phyloP scores from a whole-genome alignment of 75 land plant species.

The Cupressus sempervirens region DNA sequence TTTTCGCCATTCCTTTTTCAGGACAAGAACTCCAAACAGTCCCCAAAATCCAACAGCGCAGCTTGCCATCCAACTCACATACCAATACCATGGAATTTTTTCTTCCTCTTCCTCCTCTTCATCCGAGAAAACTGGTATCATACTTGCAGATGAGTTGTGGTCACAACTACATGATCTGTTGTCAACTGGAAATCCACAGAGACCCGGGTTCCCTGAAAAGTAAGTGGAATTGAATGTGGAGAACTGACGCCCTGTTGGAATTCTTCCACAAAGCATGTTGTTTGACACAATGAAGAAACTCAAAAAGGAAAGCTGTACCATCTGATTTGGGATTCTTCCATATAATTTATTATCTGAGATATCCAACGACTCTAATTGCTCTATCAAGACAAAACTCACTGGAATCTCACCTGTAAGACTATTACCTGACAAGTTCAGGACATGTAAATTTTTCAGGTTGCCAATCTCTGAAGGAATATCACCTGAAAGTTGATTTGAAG shows the following conservation, averaged over 20 bases:
- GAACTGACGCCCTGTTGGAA: neutral
- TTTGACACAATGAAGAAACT: slow-evolving; percentile 8
- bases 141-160: neutral
- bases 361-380: slow-evolving; percentile 1
- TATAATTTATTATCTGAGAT: slow-evolving; percentile 6
- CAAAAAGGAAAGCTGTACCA: neutral
- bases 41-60: neutral
- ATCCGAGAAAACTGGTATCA: neutral
- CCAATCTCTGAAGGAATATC: slow-evolving; percentile 8
- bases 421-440: slow-evolving; percentile 4
- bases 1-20: neutral
- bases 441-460: neutral
- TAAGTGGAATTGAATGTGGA: neutral
- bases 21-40: neutral
- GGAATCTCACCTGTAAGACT: slow-evolving; percentile 11
- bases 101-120: neutral
- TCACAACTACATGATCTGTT: neutral
- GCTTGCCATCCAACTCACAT: neutral
- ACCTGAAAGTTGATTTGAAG: slow-evolving; percentile 11
- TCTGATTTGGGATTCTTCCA: neutral
- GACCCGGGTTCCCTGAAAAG: neutral
- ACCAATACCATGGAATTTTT: neutral
- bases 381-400: neutral
- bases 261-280: slow-evolving; percentile 11
- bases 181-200: neutral